Base-by-base conservation (phyloP, 2,329 filamentous ascomycete species). In the Exserohilum turcica region DNA sequence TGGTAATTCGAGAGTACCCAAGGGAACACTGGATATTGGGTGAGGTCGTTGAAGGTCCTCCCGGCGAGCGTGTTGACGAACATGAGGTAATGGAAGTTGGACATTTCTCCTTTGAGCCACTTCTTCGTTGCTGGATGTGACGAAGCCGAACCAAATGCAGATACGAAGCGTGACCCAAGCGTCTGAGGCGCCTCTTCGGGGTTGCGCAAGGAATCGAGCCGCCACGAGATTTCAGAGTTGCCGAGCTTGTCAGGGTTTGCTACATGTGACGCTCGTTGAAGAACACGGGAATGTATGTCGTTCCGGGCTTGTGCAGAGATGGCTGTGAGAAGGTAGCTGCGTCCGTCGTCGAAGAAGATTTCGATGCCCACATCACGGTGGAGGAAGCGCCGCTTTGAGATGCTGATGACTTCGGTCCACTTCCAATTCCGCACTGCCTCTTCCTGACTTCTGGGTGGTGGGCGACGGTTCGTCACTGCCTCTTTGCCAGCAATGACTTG, bases 21-120 rank as follows among this genome's bases (percentile, higher is more conserved):
- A 0, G 94, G 94, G 61, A 99, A 99, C 15, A 99, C 92, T 0
- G 94, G 94, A 67, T 99, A 99, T 67, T 99, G 95, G 0, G 94
- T 99, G 15, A 99, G 80, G 70, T 99, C 94, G 69, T 99, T 99
- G 78, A 99, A 99, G 0, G 94, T 97, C 46, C 94, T 83, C 2
- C 94, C 94, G 24, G 95, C 95, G 84, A 99, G 91, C 0, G 94
- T 97, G 70, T 99, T 99, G 68, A 99, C 87, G 55, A 97, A 86
- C 93, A 99, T 99, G 31, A 99, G 83, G 70, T 99, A 99, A 74
- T 97, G 92, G 67, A 99, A 99, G 73, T 99, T 99, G 12, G 93
- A 97, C 43, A 97, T 91, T 67, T 99, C 94, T 10, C 95, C 94
- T 70, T 87, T 89, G 54, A 94, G 84, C 94, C 94, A 99, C 72